Conservation (phyloP, 208 protist genomes). For the Leishmania amazonensis region DNA sequence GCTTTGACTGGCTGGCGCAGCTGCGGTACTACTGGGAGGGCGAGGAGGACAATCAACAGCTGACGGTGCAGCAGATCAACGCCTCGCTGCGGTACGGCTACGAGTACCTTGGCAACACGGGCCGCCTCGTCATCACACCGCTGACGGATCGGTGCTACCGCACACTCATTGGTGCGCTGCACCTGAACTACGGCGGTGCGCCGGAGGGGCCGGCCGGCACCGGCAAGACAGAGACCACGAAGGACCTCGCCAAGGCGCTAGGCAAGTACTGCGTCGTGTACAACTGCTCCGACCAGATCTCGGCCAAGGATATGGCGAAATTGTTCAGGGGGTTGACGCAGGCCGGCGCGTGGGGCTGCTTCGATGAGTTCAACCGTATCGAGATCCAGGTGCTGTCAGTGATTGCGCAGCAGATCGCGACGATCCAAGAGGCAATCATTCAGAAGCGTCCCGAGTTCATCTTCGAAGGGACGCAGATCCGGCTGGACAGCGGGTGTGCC, state of each 20-base stretch:
- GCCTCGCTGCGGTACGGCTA: slow-evolving; percentile 94
- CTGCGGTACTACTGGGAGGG: slow-evolving; percentile 97
- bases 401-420: slow-evolving; percentile 97
- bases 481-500: slow-evolving; percentile 91
- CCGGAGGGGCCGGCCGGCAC: slow-evolving; percentile 98
- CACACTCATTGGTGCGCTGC: slow-evolving; percentile 96
- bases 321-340: slow-evolving; percentile 96
- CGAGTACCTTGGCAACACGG: slow-evolving; percentile 97
- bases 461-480: slow-evolving; percentile 95
- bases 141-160: slow-evolving; percentile 96
- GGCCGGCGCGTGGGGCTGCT: slow-evolving; percentile 96
- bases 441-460: slow-evolving; percentile 88
- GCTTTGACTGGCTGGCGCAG: slow-evolving; percentile 97
- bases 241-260: slow-evolving; percentile 96
- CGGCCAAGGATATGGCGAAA: slow-evolving; percentile 96
- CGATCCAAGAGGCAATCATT: slow-evolving; percentile 95
- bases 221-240: slow-evolving; percentile 99
- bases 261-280: slow-evolving; percentile 98
- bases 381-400: slow-evolving; percentile 97
- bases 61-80: slow-evolving; percentile 93
- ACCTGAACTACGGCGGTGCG: slow-evolving; percentile 96
- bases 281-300: slow-evolving; percentile 98
- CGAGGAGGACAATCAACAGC: slow-evolving; percentile 53
- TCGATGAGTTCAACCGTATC: slow-evolving; percentile 99
- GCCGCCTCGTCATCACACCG: slow-evolving; percentile 96